These are phyloP conservation scores for Symbiotaphrina buchneri DNA, from an alignment of 495 filamentous ascomycete genomes.

Conservation along the genomic window DNA sequence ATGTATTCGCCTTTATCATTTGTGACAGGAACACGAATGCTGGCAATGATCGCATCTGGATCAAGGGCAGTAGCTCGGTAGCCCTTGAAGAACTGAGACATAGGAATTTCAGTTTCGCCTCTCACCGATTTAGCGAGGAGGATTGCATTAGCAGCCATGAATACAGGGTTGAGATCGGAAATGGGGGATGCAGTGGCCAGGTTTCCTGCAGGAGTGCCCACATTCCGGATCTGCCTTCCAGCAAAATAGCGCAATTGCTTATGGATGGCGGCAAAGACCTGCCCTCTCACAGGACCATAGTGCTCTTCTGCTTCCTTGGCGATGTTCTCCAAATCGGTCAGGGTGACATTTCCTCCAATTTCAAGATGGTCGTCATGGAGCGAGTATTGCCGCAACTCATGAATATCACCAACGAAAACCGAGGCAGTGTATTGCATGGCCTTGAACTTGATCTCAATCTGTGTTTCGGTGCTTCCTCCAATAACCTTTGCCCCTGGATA, in stretches of 20 bases:
- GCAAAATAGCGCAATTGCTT: constrained; percentile 86
- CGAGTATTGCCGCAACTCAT: constrained; percentile 58
- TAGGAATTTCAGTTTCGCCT: constrained; percentile 59
- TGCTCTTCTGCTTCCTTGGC: constrained; percentile 56
- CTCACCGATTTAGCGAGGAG: constrained; percentile 54
- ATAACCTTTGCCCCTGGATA: constrained; percentile 84
- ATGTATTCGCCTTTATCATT: constrained; percentile 44
- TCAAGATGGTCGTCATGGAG: constrained; percentile 65
- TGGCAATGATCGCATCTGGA: constrained; percentile 62
- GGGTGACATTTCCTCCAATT: constrained; percentile 74
- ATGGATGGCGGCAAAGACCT: constrained; percentile 49
- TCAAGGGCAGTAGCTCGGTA: constrained; percentile 74
- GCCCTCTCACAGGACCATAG: constrained; percentile 49
- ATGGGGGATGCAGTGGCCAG: constrained; percentile 90
- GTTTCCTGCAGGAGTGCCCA: constrained; percentile 89
- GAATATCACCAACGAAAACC: constrained; percentile 83
- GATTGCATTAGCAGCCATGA: constrained; percentile 67
- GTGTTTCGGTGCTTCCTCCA: constrained; percentile 87
- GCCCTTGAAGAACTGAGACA: constrained; percentile 81
- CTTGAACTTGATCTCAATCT: constrained; percentile 98
- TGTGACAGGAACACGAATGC: constrained; percentile 62
- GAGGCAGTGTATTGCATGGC: constrained; percentile 73
- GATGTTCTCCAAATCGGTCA: constrained; percentile 62
- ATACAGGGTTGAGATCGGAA: constrained; percentile 86
- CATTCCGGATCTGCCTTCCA: constrained; percentile 87